These are phyloP conservation scores for Apiospora marii DNA, from an alignment of 2,329 filamentous ascomycete species.

Conservation along the genomic window DNA sequence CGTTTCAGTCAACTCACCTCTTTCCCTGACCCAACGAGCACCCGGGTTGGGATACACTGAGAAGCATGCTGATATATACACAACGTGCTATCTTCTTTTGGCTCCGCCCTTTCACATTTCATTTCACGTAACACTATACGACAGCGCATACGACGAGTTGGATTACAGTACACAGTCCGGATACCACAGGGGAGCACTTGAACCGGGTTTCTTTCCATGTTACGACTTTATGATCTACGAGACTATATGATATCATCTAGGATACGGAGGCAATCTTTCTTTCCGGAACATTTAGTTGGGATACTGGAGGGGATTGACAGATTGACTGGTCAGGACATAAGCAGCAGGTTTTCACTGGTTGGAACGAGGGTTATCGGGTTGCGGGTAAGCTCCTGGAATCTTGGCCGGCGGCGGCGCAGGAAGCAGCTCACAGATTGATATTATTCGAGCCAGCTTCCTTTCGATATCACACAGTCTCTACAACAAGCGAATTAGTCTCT, in stretches of 20 bases:
- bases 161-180: neutral
- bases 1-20: slow-evolving; percentile 16
- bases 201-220: neutral
- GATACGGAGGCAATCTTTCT: neutral
- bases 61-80: neutral
- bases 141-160: neutral
- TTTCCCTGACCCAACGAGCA: neutral
- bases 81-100: neutral
- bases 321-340: neutral
- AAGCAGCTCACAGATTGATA: slow-evolving; percentile 6
- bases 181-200: neutral
- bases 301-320: neutral
- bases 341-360: neutral
- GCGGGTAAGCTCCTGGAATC: neutral
- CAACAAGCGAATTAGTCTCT: neutral
- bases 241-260: neutral
- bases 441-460: neutral
- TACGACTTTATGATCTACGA: neutral
- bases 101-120: neutral
- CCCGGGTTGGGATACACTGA: neutral
- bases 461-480: neutral
- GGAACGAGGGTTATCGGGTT: neutral
- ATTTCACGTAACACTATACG: neutral
- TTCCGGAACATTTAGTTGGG: neutral
- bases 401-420: neutral